Evolutionary conservation across 495 filamentous ascomycete species (phyloP).

Genomic region (Podospora tetraspora): DNA sequence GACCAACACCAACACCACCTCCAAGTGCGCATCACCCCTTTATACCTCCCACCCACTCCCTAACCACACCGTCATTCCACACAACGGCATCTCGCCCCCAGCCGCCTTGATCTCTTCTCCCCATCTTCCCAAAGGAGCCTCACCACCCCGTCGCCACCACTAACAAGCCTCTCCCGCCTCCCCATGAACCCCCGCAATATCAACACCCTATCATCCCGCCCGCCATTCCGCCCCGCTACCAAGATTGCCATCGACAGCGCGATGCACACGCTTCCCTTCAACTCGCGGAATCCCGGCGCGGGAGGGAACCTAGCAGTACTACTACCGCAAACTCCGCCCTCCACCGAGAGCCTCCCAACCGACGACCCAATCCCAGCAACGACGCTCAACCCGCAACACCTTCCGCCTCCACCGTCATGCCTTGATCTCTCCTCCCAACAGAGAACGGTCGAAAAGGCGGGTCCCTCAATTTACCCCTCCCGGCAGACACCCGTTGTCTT

Average conservation of each 20-base stretch:
- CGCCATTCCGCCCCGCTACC: slow-evolving; percentile 1
- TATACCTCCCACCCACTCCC: background rate
- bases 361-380: background rate
- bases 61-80: background rate
- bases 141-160: background rate
- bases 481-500: background rate
- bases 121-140: background rate
- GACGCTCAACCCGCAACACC: background rate
- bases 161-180: too few species aligned
- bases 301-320: too few species aligned
- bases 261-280: too few species aligned
- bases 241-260: background rate
- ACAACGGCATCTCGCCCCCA: background rate
- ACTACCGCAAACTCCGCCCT: background rate
- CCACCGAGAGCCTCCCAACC: too few species aligned
- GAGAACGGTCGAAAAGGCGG: background rate
- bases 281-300: too few species aligned
- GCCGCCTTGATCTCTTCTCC: background rate
- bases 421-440: background rate
- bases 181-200: background rate
- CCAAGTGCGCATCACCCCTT: background rate
- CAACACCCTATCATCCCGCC: background rate
- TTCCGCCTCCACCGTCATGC: background rate
- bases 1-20: background rate
- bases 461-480: background rate